Percentiles rank a stretch among this genome's conserved stretches.
Evolutionary conservation across 2,329 filamentous ascomycete species (phyloP).

Genomic region (Penicillium hordei): DNA sequence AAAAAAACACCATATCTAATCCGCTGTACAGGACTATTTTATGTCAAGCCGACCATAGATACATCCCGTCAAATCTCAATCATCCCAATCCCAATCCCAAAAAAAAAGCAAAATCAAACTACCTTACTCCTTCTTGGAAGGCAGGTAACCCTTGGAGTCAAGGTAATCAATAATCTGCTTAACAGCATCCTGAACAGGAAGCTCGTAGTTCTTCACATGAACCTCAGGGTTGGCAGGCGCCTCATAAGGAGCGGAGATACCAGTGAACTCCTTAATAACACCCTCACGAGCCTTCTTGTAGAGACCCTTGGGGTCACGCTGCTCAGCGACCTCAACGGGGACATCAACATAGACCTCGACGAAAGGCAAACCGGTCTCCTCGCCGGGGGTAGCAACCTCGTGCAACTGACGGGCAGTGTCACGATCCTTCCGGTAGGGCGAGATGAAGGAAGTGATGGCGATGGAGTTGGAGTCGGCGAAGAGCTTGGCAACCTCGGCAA

Average conservation of each 20-base stretch:
- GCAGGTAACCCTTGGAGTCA: conserved; percentile 65
- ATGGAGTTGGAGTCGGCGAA: conserved; percentile 89
- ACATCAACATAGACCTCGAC: conserved; percentile 94
- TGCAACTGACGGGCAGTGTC: conserved; percentile 80
- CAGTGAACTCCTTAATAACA: conserved; percentile 96
- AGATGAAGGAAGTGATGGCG: conserved; percentile 95
- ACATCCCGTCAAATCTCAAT: neutral
- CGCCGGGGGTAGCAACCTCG: conserved; percentile 57
- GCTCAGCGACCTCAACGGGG: conserved; percentile 85
- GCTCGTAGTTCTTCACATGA: conserved; percentile 77
- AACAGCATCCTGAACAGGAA: conserved; percentile 85
- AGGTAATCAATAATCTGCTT: conserved; percentile 78
- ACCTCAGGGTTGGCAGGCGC: conserved; percentile 83
- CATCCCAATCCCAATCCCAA: neutral
- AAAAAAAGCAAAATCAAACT: neutral
- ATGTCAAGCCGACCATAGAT: conserved; percentile 3
- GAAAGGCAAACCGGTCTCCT: conserved; percentile 71
- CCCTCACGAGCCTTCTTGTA: conserved; percentile 96
- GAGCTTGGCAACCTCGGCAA: conserved; percentile 93
- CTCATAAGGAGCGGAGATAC: conserved; percentile 93
- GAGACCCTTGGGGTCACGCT: conserved; percentile 93
- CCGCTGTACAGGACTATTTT: conserved; percentile 14
- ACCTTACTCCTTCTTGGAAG: conserved; percentile 33
- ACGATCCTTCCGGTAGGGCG: conserved; percentile 85
- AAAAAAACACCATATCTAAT: conserved; percentile 9